Conservation (phyloP, 2,329 filamentous ascomycete genomes). For the Fonsecaea pugnacius region DNA sequence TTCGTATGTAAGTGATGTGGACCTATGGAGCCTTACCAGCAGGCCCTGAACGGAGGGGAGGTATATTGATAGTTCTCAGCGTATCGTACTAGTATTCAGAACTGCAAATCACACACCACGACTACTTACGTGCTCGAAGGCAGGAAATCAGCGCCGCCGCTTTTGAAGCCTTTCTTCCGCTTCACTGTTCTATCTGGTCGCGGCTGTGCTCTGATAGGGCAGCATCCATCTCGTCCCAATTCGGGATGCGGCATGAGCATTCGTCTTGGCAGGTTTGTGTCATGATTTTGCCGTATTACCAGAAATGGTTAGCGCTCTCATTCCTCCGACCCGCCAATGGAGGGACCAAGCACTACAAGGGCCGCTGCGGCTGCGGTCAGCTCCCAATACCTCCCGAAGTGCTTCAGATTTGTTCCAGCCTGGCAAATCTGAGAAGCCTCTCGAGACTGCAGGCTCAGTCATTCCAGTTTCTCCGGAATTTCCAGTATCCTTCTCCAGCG, state of each 20-base stretch:
- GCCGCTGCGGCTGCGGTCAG: conserved; percentile 1
- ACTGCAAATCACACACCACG: too few relatives aligned
- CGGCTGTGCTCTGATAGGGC: too few relatives aligned
- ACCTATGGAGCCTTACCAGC: too few relatives aligned
- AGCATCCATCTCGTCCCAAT: neutral
- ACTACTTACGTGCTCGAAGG: too few relatives aligned
- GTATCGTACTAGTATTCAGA: too few relatives aligned
- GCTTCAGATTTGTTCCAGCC: conserved; percentile 6
- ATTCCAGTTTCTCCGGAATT: neutral
- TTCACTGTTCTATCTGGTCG: too few relatives aligned
- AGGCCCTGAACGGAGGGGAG: too few relatives aligned
- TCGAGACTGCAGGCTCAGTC: conserved; percentile 1
- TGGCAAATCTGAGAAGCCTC: conserved; percentile 2
- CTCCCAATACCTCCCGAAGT: conserved; percentile 3
- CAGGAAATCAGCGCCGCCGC: too few relatives aligned
- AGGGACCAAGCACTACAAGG: neutral
- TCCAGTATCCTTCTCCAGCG: neutral
- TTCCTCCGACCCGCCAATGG: conserved; percentile 1
- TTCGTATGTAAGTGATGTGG: too few relatives aligned
- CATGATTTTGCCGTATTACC: neutral
- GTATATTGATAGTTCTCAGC: neutral
- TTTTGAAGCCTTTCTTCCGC: too few relatives aligned
- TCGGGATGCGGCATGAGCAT: too few relatives aligned
- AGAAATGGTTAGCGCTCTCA: neutral
- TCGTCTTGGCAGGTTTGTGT: neutral